phyloP scores from a whole-genome alignment of 208 protist species.

The Leishmania guyanensis region DNA sequence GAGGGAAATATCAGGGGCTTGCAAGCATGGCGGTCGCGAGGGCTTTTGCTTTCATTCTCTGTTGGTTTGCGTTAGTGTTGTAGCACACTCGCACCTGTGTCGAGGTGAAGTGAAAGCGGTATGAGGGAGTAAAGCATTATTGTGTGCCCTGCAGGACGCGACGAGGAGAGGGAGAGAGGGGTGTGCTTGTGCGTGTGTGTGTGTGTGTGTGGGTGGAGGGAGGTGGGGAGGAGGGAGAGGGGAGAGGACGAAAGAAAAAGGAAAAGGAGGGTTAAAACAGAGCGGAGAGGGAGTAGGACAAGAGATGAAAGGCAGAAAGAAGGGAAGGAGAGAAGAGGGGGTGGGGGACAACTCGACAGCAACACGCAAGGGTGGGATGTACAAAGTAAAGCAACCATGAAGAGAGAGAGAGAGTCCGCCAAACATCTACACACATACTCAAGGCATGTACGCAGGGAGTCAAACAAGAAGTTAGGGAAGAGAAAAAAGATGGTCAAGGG shows the following conservation, averaged over 20 bases:
- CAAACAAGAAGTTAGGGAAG: conserved; percentile 2
- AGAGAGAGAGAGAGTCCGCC: not conserved
- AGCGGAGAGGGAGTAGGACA: not conserved
- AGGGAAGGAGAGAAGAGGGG: not conserved
- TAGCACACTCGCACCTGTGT: too few relatives aligned
- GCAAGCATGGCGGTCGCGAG: too few relatives aligned
- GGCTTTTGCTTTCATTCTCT: too few relatives aligned
- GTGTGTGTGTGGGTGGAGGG: too few relatives aligned
- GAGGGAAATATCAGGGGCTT: too few relatives aligned
- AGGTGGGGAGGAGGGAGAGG: too few relatives aligned
- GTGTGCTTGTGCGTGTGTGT: too few relatives aligned
- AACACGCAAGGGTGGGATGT: too few relatives aligned
- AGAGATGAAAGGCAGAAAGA: not conserved
- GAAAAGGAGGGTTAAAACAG: not conserved
- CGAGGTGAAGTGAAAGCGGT: too few relatives aligned
- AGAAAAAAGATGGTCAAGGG: conserved; percentile 10
- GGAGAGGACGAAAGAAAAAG: not conserved
- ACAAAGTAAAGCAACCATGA: conserved; percentile 14
- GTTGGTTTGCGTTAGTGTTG: too few relatives aligned
- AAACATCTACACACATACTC: not conserved
- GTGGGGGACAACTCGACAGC: not conserved
- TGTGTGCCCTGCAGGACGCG: not conserved
- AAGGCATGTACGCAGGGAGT: not conserved
- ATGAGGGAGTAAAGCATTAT: too few relatives aligned
- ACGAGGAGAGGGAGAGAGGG: not conserved